Conservation (phyloP, 2,329 filamentous ascomycete genomes). For the Colletotrichum spinosum region DNA sequence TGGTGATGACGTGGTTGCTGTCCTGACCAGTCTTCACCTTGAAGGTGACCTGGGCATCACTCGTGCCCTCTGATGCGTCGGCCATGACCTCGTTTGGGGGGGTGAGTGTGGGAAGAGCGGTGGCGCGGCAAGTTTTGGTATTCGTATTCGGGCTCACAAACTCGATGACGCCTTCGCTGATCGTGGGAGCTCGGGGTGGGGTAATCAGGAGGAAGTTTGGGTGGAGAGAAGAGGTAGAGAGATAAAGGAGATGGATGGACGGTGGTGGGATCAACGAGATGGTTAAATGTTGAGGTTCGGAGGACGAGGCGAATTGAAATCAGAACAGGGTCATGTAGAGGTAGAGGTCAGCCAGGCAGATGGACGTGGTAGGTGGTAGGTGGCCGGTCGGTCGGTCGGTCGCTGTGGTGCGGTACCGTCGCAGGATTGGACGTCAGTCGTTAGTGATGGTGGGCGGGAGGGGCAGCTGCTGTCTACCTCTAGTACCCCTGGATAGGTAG, state of each 20-base stretch:
- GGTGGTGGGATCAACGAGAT: conserved; percentile 1
- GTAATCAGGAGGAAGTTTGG: background rate
- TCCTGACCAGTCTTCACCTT: conserved; percentile 98
- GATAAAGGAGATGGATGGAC: background rate
- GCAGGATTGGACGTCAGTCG: conserved; percentile 29
- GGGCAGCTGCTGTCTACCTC: conserved; percentile 13
- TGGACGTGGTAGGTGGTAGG: conserved; percentile 7
- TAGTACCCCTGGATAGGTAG: too few relatives aligned
- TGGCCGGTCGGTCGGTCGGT: conserved; percentile 12
- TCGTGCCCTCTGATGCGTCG: conserved; percentile 69
- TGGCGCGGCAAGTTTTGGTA: conserved; percentile 1
- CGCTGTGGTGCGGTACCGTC: conserved; percentile 24
- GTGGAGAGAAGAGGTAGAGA: background rate
- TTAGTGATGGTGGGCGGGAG: conserved; percentile 31
- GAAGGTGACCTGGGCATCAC: conserved; percentile 88
- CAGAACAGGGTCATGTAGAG: conserved; percentile 6
- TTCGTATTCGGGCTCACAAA: conserved; percentile 8
- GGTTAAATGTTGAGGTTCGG: conserved; percentile 16
- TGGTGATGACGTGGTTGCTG: conserved; percentile 84
- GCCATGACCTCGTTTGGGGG: conserved; percentile 62
- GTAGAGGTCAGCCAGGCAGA: conserved; percentile 4
- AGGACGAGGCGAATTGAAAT: conserved; percentile 14
- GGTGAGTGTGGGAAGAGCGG: conserved; percentile 1
- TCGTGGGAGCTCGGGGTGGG: background rate
- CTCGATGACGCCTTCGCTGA: conserved; percentile 8